Conservation (phyloP, 2,329 filamentous ascomycete genomes). For the Parascedosporium putredinis region DNA sequence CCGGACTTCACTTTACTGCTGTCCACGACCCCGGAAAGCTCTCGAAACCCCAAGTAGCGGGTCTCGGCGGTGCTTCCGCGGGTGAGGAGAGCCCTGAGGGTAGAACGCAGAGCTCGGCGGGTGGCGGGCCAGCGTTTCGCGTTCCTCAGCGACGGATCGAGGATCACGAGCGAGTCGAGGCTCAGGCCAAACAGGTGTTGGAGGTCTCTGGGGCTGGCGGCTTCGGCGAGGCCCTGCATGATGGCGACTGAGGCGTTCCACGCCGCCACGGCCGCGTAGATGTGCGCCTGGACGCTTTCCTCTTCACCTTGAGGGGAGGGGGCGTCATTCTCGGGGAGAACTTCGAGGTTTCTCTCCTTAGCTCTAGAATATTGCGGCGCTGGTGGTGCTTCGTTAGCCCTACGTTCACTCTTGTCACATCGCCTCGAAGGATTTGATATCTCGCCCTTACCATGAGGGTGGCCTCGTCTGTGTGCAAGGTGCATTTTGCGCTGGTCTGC, state of each 20-base stretch:
- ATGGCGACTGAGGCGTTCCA: constrained; percentile 7
- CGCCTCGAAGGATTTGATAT: too few species aligned
- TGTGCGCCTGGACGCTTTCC: background rate
- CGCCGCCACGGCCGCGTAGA: constrained; percentile 7
- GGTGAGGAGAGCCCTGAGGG: background rate
- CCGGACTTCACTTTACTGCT: background rate
- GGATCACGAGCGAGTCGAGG: background rate
- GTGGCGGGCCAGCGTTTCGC: background rate
- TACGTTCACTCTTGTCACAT: background rate
- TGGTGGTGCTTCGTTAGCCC: background rate
- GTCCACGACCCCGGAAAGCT: background rate
- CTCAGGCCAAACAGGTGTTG: constrained; percentile 9
- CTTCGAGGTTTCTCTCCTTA: background rate
- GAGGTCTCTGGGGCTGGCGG: constrained; percentile 8
- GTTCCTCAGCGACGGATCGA: background rate
- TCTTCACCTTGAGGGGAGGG: background rate
- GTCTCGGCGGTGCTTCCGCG: background rate
- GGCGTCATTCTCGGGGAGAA: background rate
- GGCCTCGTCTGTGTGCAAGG: too few species aligned
- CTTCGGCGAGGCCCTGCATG: constrained; percentile 9
- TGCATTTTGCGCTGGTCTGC: background rate
- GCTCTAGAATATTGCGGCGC: background rate
- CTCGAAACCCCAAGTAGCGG: background rate
- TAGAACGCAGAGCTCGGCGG: background rate
- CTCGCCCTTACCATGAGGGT: too few species aligned